Percentiles rank a stretch among this genome's conserved stretches.
These are phyloP conservation scores for Balakata baccata DNA, from an alignment of 345 rosid species.

Conservation along the genomic window DNA sequence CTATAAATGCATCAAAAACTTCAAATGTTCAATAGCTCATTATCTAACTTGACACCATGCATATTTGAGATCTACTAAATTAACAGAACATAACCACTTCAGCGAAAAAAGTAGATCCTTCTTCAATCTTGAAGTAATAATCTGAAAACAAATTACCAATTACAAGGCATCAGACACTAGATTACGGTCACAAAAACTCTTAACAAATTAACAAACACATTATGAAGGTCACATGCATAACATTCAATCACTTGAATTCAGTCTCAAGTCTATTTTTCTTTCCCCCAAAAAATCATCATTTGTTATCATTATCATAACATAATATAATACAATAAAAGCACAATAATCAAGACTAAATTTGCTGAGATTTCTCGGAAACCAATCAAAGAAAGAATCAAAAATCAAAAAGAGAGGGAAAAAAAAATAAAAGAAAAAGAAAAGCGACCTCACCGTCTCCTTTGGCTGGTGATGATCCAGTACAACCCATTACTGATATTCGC, in stretches of 20 bases:
- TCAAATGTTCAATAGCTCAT: not conserved
- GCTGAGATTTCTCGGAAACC: not conserved
- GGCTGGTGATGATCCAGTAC: slow-evolving; percentile 71
- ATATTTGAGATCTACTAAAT: not conserved
- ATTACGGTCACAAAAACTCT: not conserved
- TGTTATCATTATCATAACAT: not conserved
- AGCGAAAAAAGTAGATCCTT: slow-evolving; percentile 1
- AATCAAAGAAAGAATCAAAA: not conserved
- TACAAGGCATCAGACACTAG: not conserved
- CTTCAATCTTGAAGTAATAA: not conserved
- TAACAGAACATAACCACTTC: not conserved
- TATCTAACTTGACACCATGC: not conserved
- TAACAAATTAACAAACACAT: not conserved
- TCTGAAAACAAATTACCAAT: not conserved
- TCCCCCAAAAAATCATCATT: not conserved
- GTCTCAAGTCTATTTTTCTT: not conserved
- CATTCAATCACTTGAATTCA: not conserved
- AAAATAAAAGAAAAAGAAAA: not conserved
- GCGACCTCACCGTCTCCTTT: slow-evolving; percentile 52
- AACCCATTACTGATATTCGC: slow-evolving; percentile 47
- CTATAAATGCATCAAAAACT: not conserved
- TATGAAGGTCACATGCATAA: not conserved
- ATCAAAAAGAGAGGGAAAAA: too few relatives aligned
- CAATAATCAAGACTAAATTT: not conserved
- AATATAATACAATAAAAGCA: not conserved